Evolutionary conservation across 139 green algal species (phyloP).

Genomic region (Coccomyxa sp.): DNA sequence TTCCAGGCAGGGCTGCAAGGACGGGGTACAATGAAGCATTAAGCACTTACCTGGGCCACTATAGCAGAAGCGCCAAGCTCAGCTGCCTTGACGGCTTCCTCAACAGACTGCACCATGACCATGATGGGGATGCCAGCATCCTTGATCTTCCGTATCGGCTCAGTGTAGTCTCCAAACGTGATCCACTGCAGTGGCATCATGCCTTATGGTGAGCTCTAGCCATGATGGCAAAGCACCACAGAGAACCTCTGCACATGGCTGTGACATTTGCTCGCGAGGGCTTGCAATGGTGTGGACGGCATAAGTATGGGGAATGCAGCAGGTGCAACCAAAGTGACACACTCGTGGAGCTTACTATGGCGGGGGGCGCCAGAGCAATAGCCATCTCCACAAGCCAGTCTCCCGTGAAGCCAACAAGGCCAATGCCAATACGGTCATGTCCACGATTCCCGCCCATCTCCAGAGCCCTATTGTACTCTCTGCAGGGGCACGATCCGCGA

Average conservation of each 20-base stretch:
- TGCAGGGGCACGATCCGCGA: not conserved
- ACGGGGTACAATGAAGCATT: not conserved
- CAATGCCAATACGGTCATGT: not conserved
- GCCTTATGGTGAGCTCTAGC: not conserved
- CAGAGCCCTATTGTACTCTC: not conserved
- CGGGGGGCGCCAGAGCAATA: not conserved
- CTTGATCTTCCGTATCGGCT: not conserved
- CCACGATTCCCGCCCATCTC: not conserved
- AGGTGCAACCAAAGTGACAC: not conserved
- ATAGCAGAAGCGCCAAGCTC: not conserved
- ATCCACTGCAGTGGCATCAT: not conserved
- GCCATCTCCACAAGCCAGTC: not conserved
- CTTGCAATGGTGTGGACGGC: not conserved
- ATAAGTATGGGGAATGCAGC: not conserved
- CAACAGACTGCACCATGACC: not conserved
- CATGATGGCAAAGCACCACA: not conserved
- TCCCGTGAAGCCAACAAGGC: not conserved
- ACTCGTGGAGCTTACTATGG: too few relatives aligned
- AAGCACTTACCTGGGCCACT: not conserved
- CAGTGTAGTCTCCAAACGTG: not conserved
- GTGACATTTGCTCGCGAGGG: not conserved
- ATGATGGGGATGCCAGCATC: not conserved
- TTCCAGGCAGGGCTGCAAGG: not conserved
- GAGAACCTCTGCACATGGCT: not conserved
- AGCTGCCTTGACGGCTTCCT: not conserved